A percentile compares a stretch with the other conserved stretches of the same genome.
Evolutionary conservation across 768 basidiomycete species (phyloP).

Genomic region (Xerocomus potaroensis): DNA sequence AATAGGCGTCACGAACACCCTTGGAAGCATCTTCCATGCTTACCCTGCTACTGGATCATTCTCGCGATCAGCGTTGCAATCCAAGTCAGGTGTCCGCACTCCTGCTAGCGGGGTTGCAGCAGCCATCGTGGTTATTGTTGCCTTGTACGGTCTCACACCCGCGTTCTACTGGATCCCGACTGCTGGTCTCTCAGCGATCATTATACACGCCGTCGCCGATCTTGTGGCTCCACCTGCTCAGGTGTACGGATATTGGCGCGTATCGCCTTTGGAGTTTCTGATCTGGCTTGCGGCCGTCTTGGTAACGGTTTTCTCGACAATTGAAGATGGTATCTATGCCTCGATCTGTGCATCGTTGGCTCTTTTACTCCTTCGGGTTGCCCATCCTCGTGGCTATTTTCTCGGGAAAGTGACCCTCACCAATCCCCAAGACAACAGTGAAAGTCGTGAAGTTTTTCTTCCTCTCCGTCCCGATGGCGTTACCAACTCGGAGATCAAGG

Average conservation of each 20-base stretch:
- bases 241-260: slow-evolving; percentile 89
- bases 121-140: slow-evolving; percentile 85
- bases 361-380: slow-evolving; percentile 81
- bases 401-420: slow-evolving; percentile 75
- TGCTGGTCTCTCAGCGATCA: slow-evolving; percentile 84
- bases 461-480: slow-evolving; percentile 63
- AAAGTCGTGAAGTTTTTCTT: slow-evolving; percentile 74
- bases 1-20: slow-evolving; percentile 93
- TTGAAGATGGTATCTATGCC: slow-evolving; percentile 90
- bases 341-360: slow-evolving; percentile 77
- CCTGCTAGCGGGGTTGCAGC: slow-evolving; percentile 85
- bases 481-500: slow-evolving; percentile 63
- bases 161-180: slow-evolving; percentile 90
- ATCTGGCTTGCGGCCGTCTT: slow-evolving; percentile 87
- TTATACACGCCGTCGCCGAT: slow-evolving; percentile 89
- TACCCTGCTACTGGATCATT: slow-evolving; percentile 99
- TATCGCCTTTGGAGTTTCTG: slow-evolving; percentile 88
- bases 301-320: slow-evolving; percentile 87
- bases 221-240: slow-evolving; percentile 80
- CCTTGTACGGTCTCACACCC: slow-evolving; percentile 88
- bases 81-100: slow-evolving; percentile 96
- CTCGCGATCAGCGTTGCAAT: slow-evolving; percentile 94
- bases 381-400: slow-evolving; percentile 86
- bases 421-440: slow-evolving; percentile 32
- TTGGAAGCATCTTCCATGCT: slow-evolving; percentile 85